Conservation (phyloP, 2,329 filamentous ascomycete genomes). For the Mycogone perniciosa region DNA sequence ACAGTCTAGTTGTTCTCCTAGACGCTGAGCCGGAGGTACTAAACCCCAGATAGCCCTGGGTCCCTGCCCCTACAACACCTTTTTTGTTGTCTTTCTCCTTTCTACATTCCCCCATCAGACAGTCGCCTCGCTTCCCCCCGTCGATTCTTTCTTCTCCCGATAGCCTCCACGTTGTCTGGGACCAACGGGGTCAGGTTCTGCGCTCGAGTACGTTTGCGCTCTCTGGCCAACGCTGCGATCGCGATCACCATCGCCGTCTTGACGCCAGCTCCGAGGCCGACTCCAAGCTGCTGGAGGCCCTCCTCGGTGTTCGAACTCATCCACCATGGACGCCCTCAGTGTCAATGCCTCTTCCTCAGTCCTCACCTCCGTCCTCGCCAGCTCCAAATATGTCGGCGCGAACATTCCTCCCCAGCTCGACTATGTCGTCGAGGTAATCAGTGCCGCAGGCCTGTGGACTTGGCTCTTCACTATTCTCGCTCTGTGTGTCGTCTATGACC, state of each 20-base stretch:
- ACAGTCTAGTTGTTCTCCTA: not conserved
- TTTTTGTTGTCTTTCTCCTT: slow-evolving; percentile 5
- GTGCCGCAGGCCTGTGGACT: slow-evolving; percentile 54
- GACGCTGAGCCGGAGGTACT: not conserved
- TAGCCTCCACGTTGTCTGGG: not conserved
- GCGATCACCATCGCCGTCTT: not conserved
- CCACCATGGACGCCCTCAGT: slow-evolving; percentile 40
- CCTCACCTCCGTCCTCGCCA: slow-evolving; percentile 63
- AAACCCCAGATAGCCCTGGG: slow-evolving; percentile 8
- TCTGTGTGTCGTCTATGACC: slow-evolving; percentile 75
- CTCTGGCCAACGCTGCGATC: no score
- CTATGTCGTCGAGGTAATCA: slow-evolving; percentile 47
- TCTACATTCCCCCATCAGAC: slow-evolving; percentile 2
- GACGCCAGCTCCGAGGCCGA: not conserved
- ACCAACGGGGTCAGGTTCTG: not conserved
- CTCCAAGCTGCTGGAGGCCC: not conserved
- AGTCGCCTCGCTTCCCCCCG: slow-evolving; percentile 8
- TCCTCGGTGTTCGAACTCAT: not conserved
- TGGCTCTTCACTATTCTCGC: slow-evolving; percentile 65
- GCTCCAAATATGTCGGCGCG: slow-evolving; percentile 45
- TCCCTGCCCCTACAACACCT: slow-evolving; percentile 3
- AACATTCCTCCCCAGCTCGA: slow-evolving; percentile 51
- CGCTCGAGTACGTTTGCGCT: no score
- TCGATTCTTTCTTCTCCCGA: slow-evolving; percentile 6
- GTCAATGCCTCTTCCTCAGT: slow-evolving; percentile 59